Evolutionary conservation across 2,329 filamentous ascomycete species (phyloP), one percentile per base, ranked within the genome.

Genomic region (Hirsutella minnesotensis): DNA sequence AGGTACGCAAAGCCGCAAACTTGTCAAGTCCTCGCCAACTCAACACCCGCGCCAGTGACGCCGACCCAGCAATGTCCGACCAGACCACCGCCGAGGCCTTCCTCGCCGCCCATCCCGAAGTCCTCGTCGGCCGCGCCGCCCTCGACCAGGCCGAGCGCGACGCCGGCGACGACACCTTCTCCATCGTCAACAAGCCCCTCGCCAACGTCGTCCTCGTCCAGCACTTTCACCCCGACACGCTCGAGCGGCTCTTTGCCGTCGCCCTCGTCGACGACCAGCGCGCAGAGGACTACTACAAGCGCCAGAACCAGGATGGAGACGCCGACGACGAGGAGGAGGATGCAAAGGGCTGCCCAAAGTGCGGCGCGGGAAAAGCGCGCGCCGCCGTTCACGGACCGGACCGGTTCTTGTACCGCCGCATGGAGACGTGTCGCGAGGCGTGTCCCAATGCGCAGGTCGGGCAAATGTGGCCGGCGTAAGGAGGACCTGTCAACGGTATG

Each of bases 141-240:
- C 42, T 41, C 12, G 42, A 33, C 7, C 39, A 45, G 24, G 44
- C 46, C 19, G 39, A 43, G 29, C 42, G 41, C 9, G 29, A 38
- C 3, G 24, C 31, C 22, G 48, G 44, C 31, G 37, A 38, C 21
- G 43, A 48, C 34, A 49, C 48, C n/a, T 49, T 49, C 29, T 37
- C 31, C 19, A 30, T 48, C n/a, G 35, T 46, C 33, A 48, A 49
- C 46, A 48, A 49, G 41, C 48, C 48, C 5, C 31, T 44, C 10
- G 20, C 27, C 27, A 45, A 48, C 30, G 38, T 48, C 30, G 43
- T 49, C 15, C 9, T 49, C 31, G 29, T 46, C 16, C 48, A 49
- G 38, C 30, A 39, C 30, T 48, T 45, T 33, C 39, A 49, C 27
- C 42, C 46, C 15, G 46, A 49, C 24, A 49, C 48, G 9, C 38